Percentiles rank a stretch among this genome's conserved stretches.
Conservation (phyloP, 192 early-diverging fungal species). For the Mortierella claussenii region DNA sequence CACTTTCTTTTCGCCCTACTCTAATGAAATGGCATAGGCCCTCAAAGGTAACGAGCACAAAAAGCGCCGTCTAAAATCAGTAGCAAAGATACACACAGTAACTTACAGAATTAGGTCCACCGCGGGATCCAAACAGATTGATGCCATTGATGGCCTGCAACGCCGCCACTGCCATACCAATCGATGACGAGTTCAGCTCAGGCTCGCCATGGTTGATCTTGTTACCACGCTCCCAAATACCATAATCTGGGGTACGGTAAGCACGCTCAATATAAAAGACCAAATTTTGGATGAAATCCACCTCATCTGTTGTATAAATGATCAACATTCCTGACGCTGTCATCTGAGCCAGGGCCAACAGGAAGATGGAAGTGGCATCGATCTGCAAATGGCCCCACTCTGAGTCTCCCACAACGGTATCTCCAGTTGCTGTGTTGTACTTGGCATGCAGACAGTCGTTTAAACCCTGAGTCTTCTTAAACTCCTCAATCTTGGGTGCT, state of each 20-base stretch:
- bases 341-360: conserved; percentile 85
- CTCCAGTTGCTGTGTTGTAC: conserved; percentile 85
- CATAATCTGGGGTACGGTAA: conserved; percentile 87
- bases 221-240: conserved; percentile 91
- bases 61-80: too few relatives aligned
- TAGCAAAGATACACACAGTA: too few relatives aligned
- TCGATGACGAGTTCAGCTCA: conserved; percentile 88
- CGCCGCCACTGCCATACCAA: conserved; percentile 91
- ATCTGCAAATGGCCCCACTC: conserved; percentile 93
- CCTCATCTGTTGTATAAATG: conserved; percentile 86
- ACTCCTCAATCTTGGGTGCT: conserved; percentile 80
- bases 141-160: conserved; percentile 86
- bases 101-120: conserved; percentile 76
- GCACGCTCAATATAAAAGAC: conserved; percentile 89
- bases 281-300: conserved; percentile 87
- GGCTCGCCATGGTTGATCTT: conserved; percentile 88
- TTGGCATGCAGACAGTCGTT: conserved; percentile 86
- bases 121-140: conserved; percentile 84
- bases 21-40: too few relatives aligned
- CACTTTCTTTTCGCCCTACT: too few relatives aligned
- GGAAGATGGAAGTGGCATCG: conserved; percentile 86
- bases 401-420: conserved; percentile 84
- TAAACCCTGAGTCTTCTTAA: conserved; percentile 81
- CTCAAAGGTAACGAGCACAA: too few relatives aligned
- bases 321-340: conserved; percentile 79